phyloP scores from a whole-genome alignment of 2,329 filamentous ascomycete genomes.

The Penicillium fuscoglaucum region DNA sequence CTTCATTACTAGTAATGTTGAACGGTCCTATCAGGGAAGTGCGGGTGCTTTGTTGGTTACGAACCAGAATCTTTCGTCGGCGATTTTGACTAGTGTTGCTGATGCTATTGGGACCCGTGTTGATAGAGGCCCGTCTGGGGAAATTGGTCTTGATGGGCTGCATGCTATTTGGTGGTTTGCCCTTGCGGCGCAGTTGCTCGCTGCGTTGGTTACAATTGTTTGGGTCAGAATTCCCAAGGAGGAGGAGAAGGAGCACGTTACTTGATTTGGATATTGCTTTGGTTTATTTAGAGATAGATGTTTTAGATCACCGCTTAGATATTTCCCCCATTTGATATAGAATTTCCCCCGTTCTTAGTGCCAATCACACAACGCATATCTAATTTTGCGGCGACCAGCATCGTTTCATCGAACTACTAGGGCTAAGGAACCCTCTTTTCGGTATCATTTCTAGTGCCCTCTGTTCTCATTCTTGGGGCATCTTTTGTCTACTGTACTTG shows the following conservation, averaged over 20 bases:
- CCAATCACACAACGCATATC: too few relatives aligned
- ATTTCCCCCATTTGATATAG: too few relatives aligned
- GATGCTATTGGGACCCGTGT: slow-evolving; percentile 41
- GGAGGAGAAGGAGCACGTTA: slow-evolving; percentile 38
- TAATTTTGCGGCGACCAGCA: too few relatives aligned
- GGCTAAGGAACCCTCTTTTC: too few relatives aligned
- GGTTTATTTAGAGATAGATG: neutral
- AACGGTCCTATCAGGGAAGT: slow-evolving; percentile 49
- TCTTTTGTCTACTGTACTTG: too few relatives aligned
- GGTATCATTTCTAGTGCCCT: too few relatives aligned
- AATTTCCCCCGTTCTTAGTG: too few relatives aligned
- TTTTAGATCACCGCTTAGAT: too few relatives aligned
- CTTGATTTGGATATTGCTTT: slow-evolving; percentile 5
- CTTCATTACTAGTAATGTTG: slow-evolving; percentile 51
- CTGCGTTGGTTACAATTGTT: slow-evolving; percentile 37
- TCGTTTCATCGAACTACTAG: too few relatives aligned
- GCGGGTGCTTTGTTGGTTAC: slow-evolving; percentile 51
- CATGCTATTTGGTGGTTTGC: slow-evolving; percentile 47
- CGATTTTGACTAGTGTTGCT: slow-evolving; percentile 41
- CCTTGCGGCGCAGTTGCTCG: slow-evolving; percentile 37
- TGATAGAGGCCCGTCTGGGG: slow-evolving; percentile 22
- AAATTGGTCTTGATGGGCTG: slow-evolving; percentile 37
- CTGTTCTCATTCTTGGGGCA: too few relatives aligned
- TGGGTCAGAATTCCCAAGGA: slow-evolving; percentile 48
- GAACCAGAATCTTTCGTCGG: slow-evolving; percentile 49